Evolutionary conservation across 768 basidiomycete species (phyloP).

Genomic region (Mycena vulgaris): DNA sequence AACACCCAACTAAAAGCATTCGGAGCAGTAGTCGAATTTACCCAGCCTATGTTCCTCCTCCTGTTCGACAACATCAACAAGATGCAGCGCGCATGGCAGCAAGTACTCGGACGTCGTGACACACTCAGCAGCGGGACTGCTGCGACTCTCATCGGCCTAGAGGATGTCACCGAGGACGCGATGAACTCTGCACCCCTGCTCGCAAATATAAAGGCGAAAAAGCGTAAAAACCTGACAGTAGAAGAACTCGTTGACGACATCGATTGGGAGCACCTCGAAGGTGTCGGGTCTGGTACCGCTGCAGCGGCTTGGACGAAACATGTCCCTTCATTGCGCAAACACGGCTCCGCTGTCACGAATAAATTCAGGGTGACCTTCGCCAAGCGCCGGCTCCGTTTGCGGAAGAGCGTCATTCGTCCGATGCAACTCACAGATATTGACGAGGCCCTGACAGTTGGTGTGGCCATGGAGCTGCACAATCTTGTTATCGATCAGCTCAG

Average conservation of each 20-base stretch:
- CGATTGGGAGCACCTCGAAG: constrained; percentile 28
- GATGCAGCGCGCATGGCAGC: constrained; percentile 2
- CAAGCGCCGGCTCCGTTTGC: constrained; percentile 32
- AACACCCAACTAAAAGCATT: neutral
- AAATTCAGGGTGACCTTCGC: neutral
- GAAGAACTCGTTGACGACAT: constrained; percentile 22
- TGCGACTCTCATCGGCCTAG: neutral
- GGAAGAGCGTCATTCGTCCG: constrained; percentile 27
- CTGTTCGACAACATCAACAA: constrained; percentile 22
- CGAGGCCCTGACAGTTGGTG: constrained; percentile 32
- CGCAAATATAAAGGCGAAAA: neutral
- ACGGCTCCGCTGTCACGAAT: constrained; percentile 1
- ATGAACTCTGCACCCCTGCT: neutral
- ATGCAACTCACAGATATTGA: constrained; percentile 30
- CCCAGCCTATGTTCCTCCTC: neutral
- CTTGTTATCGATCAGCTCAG: constrained; percentile 29
- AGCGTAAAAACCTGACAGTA: neutral
- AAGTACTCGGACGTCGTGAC: neutral
- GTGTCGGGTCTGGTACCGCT: neutral
- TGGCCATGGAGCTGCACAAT: constrained; percentile 16
- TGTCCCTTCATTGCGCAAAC: neutral
- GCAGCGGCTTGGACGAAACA: constrained; percentile 31
- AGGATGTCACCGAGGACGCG: neutral
- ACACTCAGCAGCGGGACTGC: constrained; percentile 2
- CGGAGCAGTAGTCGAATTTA: neutral